phyloP scores from a whole-genome alignment of 768 basidiomycete genomes.

The Tricholoma furcatifolium region DNA sequence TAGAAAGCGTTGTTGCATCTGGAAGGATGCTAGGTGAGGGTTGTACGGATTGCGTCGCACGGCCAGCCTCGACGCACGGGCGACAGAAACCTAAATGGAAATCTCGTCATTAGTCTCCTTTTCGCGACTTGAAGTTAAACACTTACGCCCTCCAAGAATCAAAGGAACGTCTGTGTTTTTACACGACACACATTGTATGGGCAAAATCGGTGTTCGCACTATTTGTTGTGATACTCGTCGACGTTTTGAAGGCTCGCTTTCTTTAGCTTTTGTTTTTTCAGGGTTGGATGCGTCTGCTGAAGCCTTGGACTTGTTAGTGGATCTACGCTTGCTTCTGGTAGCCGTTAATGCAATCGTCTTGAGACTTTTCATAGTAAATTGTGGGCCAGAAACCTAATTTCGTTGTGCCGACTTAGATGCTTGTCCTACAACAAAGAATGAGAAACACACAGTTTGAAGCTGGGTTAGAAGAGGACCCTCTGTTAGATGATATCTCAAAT shows the following conservation, averaged over 20 bases:
- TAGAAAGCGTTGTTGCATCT: neutral
- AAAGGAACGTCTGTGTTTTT: constrained; percentile 70
- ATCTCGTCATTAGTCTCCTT: neutral
- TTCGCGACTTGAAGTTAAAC: neutral
- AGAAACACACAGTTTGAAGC: constrained; percentile 51
- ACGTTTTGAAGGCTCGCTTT: constrained; percentile 35
- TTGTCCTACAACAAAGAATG: neutral
- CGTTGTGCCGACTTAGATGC: neutral
- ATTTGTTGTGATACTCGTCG: constrained; percentile 36
- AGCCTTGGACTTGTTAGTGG: constrained; percentile 25
- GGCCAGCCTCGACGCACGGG: constrained; percentile 60
- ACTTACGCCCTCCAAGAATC: constrained; percentile 74
- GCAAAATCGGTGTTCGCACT: constrained; percentile 13
- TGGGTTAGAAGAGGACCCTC: constrained; percentile 56
- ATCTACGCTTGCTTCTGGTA: constrained; percentile 28
- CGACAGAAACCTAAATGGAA: constrained; percentile 59
- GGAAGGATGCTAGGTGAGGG: constrained; percentile 8
- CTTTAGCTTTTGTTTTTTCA: constrained; percentile 22
- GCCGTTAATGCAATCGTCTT: constrained; percentile 43
- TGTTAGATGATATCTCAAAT: constrained; percentile 55
- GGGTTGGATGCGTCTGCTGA: constrained; percentile 9
- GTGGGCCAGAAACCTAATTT: constrained; percentile 40
- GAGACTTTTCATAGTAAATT: constrained; percentile 56
- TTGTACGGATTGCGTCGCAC: constrained; percentile 20
- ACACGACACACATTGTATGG: constrained; percentile 57